Evolutionary conservation across 495 filamentous ascomycete species (phyloP), one percentile per base, ranked within the genome.

Genomic region (Aspergillus sclerotiicarbonarius): DNA sequence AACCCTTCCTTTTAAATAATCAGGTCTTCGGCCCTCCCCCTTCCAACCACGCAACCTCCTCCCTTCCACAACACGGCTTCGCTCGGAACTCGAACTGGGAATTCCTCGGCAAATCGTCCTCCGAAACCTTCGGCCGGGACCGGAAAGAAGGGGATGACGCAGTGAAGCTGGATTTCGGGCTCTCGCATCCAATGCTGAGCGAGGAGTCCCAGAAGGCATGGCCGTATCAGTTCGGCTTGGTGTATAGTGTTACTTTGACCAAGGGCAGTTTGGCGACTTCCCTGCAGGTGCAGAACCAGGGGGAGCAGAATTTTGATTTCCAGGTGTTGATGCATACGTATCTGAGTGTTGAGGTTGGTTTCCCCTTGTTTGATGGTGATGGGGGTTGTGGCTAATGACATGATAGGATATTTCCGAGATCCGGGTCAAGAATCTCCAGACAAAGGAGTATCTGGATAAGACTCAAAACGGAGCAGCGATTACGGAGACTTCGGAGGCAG

Each of bases 141-240:
- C 79, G 71, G 20, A 65, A 61, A 50, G 71, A 72, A 7, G 82
- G 77, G 51, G 86, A 89, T 58, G 75, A 83, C 54, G 81, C 81
- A 12, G 86, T 97, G 53, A 96, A 94, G 79, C 83, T 98, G 44
- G 95, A 99, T 71, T 98, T 99, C 66, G 94, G 95, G 19, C 86
- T 99, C 39, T 88, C 85, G 29, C 81, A 85, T 44, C 75, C 78
- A 20, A 87, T 87, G 71, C 69, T 98, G 51, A 81, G 79, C 62
- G 83, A 85, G 3, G 79, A 85, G 30, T 79, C 80, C 61, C 81
- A 80, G 49, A 79, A 80, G 59, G 74, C 80, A 16, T 97, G 92
- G 90, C 85, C 90, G 10, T 89, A 86, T 67, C 83, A 86, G 50
- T 99, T 99, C 65, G 89, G 86, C 15, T 77, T 96, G 51, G 91